Percentiles rank a stretch among this genome's conserved stretches.
phyloP scores from a whole-genome alignment of 371 early-diverging fungal genomes.

The Mycotypha africana region DNA sequence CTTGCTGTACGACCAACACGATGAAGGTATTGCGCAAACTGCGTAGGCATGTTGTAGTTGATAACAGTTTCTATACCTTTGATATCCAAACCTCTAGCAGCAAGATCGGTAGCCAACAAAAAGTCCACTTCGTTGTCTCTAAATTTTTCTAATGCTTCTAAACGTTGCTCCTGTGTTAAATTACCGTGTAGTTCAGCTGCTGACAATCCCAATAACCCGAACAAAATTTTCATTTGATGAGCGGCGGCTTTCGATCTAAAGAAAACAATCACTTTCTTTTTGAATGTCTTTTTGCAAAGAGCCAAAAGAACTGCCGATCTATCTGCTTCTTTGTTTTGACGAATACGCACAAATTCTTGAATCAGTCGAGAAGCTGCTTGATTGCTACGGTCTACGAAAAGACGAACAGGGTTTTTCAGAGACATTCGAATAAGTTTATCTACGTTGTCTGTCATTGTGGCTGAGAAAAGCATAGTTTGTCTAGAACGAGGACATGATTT shows the following conservation, averaged over 20 bases:
- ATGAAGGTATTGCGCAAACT: conserved; percentile 96
- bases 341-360: conserved; percentile 97
- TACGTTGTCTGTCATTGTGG: conserved; percentile 99
- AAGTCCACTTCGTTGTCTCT: conserved; percentile 82
- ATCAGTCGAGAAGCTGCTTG: conserved; percentile 73
- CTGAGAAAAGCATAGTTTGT: conserved; percentile 99
- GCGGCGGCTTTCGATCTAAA: conserved; percentile 91
- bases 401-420: conserved; percentile 81
- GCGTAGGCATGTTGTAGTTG: conserved; percentile 98
- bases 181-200: conserved; percentile 99
- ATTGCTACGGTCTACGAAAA: conserved; percentile 83
- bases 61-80: conserved; percentile 98
- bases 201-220: conserved; percentile 85
- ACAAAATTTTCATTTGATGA: conserved; percentile 95
- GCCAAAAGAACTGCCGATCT: conserved; percentile 83
- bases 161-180: conserved; percentile 90
- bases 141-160: conserved; percentile 91
- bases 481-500: conserved; percentile 83
- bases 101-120: conserved; percentile 98
- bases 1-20: conserved; percentile 99
- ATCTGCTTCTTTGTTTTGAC: conserved; percentile 77
- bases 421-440: conserved; percentile 93
- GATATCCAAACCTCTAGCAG: conserved; percentile 99
- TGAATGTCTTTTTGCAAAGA: conserved; percentile 81
- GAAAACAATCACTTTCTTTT: conserved; percentile 79